A percentile compares a stretch with the other conserved stretches of the same genome.
Conservation (phyloP, 495 filamentous ascomycete genomes). For the Achaetomiella virescens region DNA sequence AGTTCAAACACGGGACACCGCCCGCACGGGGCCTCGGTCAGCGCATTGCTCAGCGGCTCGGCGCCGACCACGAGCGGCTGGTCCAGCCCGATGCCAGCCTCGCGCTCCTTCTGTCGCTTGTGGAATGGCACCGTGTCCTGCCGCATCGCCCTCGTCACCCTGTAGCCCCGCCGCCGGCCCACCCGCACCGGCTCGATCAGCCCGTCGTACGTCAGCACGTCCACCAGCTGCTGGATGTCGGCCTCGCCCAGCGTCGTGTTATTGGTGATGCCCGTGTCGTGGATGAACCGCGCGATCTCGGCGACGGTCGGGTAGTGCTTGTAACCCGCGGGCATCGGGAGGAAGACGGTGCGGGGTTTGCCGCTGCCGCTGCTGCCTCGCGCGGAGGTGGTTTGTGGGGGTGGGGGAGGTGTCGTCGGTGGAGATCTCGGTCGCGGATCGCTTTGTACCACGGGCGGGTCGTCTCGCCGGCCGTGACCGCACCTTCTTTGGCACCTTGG, state of each 20-base stretch:
- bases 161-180: constrained; percentile 35
- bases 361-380: constrained; percentile 25
- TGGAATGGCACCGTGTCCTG: constrained; percentile 31
- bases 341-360: constrained; percentile 23
- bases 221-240: constrained; percentile 73
- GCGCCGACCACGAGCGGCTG: constrained; percentile 21
- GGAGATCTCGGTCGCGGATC: constrained; percentile 39
- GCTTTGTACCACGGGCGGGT: constrained; percentile 35
- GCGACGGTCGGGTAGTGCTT: constrained; percentile 67
- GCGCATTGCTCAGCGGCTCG: constrained; percentile 49
- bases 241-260: constrained; percentile 57
- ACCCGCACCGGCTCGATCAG: constrained; percentile 56
- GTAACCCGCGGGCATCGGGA: constrained; percentile 66
- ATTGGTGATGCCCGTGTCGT: constrained; percentile 55
- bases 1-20: constrained; percentile 89
- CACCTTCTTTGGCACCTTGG: constrained; percentile 36
- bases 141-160: constrained; percentile 44
- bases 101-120: constrained; percentile 37
- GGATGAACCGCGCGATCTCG: constrained; percentile 65
- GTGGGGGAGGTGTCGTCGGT: constrained; percentile 27
- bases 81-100: constrained; percentile 26
- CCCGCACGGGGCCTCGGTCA: constrained; percentile 86
- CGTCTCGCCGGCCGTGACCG: constrained; percentile 32
- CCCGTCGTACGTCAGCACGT: constrained; percentile 81
- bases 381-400: not conserved